A percentile compares a stretch with the other conserved stretches of the same genome.
Evolutionary conservation across 345 rosid genomes (phyloP).

Genomic region (Litchi chinensis): DNA sequence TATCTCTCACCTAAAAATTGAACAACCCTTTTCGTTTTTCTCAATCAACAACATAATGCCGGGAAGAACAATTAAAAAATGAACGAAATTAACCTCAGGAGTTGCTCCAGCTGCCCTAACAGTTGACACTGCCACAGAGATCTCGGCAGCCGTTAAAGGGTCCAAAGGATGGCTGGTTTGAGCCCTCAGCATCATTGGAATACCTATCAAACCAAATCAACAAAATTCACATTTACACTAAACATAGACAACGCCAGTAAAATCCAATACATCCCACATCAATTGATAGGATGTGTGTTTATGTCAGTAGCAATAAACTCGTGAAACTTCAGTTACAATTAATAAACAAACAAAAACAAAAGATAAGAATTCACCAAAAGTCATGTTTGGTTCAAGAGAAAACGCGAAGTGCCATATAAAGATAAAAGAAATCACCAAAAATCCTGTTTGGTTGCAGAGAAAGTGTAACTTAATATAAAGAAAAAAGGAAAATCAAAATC

Average conservation of each 20-base stretch:
- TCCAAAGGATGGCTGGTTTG: slow-evolving; percentile 79
- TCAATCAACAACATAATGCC: neutral
- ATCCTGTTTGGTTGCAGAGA: slow-evolving; percentile 4
- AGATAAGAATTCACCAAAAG: slow-evolving; percentile 2
- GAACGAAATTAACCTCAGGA: slow-evolving; percentile 52
- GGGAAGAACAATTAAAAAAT: neutral
- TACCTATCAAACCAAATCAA: slow-evolving; percentile 36
- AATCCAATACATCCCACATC: neutral
- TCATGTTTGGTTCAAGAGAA: slow-evolving; percentile 1
- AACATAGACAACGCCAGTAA: neutral
- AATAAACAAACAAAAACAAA: neutral
- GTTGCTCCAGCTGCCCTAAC: slow-evolving; percentile 83
- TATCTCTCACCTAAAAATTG: slow-evolving; percentile 59
- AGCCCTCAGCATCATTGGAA: slow-evolving; percentile 56
- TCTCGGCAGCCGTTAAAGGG: slow-evolving; percentile 79
- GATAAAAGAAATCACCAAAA: slow-evolving; percentile 4
- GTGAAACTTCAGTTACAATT: slow-evolving; percentile 1
- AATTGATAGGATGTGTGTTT: neutral
- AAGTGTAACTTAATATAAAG: neutral
- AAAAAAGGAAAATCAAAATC: neutral
- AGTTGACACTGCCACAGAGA: slow-evolving; percentile 76
- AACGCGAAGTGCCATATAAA: neutral
- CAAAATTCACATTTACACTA: slow-evolving; percentile 7
- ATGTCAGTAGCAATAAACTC: neutral
- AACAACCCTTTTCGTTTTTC: neutral